phyloP scores from a whole-genome alignment of 2,329 filamentous ascomycete species.

The Calonectria hawksworthii region DNA sequence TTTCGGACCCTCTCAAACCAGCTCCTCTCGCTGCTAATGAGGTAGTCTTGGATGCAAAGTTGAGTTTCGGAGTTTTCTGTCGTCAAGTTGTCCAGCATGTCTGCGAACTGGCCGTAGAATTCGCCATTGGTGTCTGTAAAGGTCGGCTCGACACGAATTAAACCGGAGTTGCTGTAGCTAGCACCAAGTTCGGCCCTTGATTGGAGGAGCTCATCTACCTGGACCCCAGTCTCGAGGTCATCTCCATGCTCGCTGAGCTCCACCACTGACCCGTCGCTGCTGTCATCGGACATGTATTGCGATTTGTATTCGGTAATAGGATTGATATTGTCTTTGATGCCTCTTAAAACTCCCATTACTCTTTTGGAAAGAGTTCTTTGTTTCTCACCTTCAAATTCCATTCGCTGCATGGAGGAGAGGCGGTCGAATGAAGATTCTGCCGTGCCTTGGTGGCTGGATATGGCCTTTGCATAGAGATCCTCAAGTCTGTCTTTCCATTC shows the following conservation, averaged over 20 bases:
- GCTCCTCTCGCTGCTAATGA: neutral
- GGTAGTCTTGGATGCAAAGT: neutral
- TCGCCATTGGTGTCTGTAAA: neutral
- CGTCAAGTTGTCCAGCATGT: neutral
- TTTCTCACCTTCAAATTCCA: neutral
- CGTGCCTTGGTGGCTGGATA: neutral
- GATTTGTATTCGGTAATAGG: neutral
- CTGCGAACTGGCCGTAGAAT: neutral
- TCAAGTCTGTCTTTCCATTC: conserved; percentile 1
- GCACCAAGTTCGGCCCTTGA: too few species aligned
- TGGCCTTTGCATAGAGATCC: neutral
- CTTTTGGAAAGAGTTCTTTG: neutral
- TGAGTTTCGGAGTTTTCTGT: neutral
- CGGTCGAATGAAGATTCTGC: neutral
- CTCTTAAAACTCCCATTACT: neutral
- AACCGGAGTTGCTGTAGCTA: neutral
- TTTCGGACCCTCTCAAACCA: neutral
- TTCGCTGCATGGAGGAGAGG: neutral
- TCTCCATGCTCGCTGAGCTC: neutral
- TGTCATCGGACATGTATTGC: neutral
- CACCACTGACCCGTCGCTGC: neutral
- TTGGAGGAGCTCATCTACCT: neutral
- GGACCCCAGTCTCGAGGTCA: neutral
- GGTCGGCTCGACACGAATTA: neutral
- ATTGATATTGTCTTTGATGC: neutral